These are phyloP conservation scores for Thraustochytrium striatum DNA, from an alignment of 352 stramenopile species.

Conservation along the genomic window DNA sequence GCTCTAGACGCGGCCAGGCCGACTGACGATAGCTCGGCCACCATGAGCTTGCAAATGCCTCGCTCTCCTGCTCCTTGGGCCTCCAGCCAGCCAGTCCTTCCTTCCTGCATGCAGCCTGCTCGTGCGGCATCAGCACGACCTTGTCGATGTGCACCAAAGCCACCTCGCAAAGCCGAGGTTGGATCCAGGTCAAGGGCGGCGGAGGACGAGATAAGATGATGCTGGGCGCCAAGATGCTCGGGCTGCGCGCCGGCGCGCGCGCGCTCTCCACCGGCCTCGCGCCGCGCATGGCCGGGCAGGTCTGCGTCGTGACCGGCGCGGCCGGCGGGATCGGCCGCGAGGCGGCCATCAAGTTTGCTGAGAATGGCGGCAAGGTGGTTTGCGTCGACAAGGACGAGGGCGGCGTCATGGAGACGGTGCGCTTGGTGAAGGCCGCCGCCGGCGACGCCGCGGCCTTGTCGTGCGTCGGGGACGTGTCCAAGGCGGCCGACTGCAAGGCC, in stretches of 20 bases:
- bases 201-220: background rate
- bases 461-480: slow-evolving; percentile 69
- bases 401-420: slow-evolving; percentile 64
- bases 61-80: too few species aligned
- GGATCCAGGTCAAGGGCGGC: background rate
- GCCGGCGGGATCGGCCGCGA: slow-evolving; percentile 73
- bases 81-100: too few species aligned
- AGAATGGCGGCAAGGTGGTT: slow-evolving; percentile 70
- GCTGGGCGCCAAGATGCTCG: background rate
- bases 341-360: slow-evolving; percentile 71
- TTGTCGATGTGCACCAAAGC: too few species aligned
- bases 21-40: too few species aligned
- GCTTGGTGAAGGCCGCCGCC: slow-evolving; percentile 57
- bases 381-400: slow-evolving; percentile 71
- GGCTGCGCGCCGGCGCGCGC: background rate
- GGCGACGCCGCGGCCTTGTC: slow-evolving; percentile 62
- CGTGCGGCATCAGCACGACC: too few species aligned
- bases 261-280: background rate
- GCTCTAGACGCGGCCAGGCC: too few species aligned
- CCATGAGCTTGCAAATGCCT: too few species aligned
- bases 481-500: slow-evolving; percentile 64
- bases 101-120: too few species aligned
- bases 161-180: too few species aligned
- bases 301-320: slow-evolving; percentile 74
- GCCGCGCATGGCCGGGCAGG: slow-evolving; percentile 61